These are phyloP conservation scores for Stellera chamaejasme DNA, from an alignment of 345 rosid genomes.

Conservation along the genomic window DNA sequence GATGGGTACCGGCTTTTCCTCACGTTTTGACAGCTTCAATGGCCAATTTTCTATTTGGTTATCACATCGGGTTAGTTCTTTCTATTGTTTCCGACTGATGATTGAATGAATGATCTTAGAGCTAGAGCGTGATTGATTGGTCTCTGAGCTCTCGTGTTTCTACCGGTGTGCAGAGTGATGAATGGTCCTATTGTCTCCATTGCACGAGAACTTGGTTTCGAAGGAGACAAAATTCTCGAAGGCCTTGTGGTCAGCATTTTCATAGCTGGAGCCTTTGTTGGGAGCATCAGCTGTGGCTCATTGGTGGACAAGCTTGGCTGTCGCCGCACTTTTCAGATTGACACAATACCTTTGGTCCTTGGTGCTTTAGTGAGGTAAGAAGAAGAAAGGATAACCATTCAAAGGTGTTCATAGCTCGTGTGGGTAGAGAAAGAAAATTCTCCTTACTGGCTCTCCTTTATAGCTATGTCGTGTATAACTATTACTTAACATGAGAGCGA, in stretches of 20 bases:
- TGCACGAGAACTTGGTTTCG: slow-evolving; percentile 67
- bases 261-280: slow-evolving; percentile 72
- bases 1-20: slow-evolving; percentile 74
- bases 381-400: not conserved
- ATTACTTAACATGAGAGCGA: no score
- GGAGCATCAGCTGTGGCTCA: slow-evolving; percentile 54
- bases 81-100: not conserved
- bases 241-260: slow-evolving; percentile 84
- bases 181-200: slow-evolving; percentile 73
- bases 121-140: not conserved
- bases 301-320: slow-evolving; percentile 59
- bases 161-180: slow-evolving; percentile 49
- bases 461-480: no score
- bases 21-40: slow-evolving; percentile 56
- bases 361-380: slow-evolving; percentile 63
- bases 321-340: slow-evolving; percentile 62
- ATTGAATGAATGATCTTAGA: not conserved
- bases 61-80: slow-evolving; percentile 58
- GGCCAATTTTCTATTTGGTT: slow-evolving; percentile 75
- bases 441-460: no score
- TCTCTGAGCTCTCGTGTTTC: not conserved
- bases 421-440: no score
- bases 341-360: slow-evolving; percentile 42
- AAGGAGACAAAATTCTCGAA: slow-evolving; percentile 58
- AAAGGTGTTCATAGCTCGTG: no score